Conservation (phyloP, 2,329 filamentous ascomycete species). For the Daldinia eschscholtzii region DNA sequence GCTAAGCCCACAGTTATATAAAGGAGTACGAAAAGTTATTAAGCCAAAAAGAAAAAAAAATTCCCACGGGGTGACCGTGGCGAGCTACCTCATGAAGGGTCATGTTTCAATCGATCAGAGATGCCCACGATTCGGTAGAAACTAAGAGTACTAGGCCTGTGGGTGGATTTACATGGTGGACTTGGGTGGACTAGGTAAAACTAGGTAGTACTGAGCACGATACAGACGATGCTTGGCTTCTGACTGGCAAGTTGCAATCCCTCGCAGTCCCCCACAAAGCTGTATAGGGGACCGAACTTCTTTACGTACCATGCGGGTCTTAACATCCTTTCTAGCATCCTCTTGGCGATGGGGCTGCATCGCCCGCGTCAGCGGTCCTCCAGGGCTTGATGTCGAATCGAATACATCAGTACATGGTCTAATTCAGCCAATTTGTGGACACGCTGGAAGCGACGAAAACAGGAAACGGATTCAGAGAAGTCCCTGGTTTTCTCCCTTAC, state of each 20-base stretch:
- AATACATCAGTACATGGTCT: slow-evolving; percentile 20
- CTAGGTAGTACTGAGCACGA: slow-evolving; percentile 35
- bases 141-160: slow-evolving; percentile 29
- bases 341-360: slow-evolving; percentile 40
- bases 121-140: slow-evolving; percentile 35
- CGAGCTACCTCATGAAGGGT: slow-evolving; percentile 36
- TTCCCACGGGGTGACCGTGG: slow-evolving; percentile 35
- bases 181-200: neutral
- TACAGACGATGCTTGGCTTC: slow-evolving; percentile 39
- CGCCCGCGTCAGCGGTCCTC: slow-evolving; percentile 32
- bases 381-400: neutral
- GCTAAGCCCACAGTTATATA: slow-evolving; percentile 34
- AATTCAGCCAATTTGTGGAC: neutral
- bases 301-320: slow-evolving; percentile 39
- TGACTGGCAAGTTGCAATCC: slow-evolving; percentile 38
- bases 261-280: slow-evolving; percentile 42
- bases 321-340: slow-evolving; percentile 20
- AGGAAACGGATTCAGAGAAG: slow-evolving; percentile 10
- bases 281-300: slow-evolving; percentile 41
- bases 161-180: slow-evolving; percentile 16
- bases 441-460: neutral
- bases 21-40: slow-evolving; percentile 14
- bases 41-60: slow-evolving; percentile 15
- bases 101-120: slow-evolving; percentile 36
- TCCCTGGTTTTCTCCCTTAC: slow-evolving; percentile 15